Evolutionary conservation across 2,329 filamentous ascomycete species (phyloP), one percentile per base, ranked within the genome.

Genomic region (Xylaria sp.): DNA sequence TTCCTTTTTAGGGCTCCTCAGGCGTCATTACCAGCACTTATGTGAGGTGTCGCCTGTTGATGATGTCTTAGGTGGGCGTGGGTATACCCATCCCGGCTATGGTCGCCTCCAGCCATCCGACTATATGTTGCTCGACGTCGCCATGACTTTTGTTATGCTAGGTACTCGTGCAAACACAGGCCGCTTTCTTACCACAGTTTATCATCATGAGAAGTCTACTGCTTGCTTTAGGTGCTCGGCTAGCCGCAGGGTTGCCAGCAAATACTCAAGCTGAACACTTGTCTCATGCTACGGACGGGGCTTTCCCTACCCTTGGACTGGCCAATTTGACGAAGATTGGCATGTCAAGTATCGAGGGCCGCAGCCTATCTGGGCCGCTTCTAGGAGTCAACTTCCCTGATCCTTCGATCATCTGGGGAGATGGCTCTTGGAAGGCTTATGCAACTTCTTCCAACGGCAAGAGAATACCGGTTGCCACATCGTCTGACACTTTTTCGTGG

Each of bases 391-490:
- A 71, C 59, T 74, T 74, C 57, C 72, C 72, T 0, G 72, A 74
- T 33, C 72, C 72, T 0, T 64, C 61, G 3, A 54, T 73, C 5
- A 73, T 74, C 37, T 72, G 49, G 37, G 72, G 69, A 13, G 67
- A 72, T 40, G 71, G 69, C 3, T 68, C 70, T 29, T 74, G 72
- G 72, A 72, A 72, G 27, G 71, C 71, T 0, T 74, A 73, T 40
- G 70, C 55, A 7, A 74, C 72, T 1, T 73, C 71, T 9, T 71
- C 70, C 3, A 70, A 70, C 51, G 64, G 63, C 58, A 71, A 72
- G 59, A 59, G 57, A 0, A 54, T 74, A 9, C 72, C 72, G 10
- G 65, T 73, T 25, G 72, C 72, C 13, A 70, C 62, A 3, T 74
- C 72, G 1, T 21, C 54, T 7, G 72, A 74, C 48, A 64, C 67